These are phyloP conservation scores for Copromyces sp. DNA, from an alignment of 495 filamentous ascomycete species.

Conservation along the genomic window DNA sequence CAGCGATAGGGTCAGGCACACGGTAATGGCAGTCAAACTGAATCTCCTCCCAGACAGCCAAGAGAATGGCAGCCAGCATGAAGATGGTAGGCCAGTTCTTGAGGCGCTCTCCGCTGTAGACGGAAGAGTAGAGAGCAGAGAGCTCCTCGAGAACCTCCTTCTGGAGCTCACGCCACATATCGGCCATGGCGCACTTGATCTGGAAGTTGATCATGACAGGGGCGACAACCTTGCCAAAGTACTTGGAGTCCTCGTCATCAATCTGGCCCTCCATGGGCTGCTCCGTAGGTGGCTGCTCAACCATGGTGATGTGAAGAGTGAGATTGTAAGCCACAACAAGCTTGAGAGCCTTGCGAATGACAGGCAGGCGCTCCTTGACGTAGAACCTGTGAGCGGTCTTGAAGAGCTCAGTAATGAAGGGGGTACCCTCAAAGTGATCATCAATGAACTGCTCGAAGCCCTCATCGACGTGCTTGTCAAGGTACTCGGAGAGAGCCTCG, in stretches of 20 bases:
- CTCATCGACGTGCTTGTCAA: constrained; percentile 83
- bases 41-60: constrained; percentile 94
- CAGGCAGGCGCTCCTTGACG: constrained; percentile 65
- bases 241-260: constrained; percentile 64
- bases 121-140: constrained; percentile 77
- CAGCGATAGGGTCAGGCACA: constrained; percentile 66
- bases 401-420: constrained; percentile 84
- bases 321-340: constrained; percentile 88
- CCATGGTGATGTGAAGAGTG: constrained; percentile 82
- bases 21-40: constrained; percentile 95
- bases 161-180: constrained; percentile 92
- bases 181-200: constrained; percentile 86
- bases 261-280: constrained; percentile 70
- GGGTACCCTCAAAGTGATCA: constrained; percentile 86
- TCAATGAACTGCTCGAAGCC: constrained; percentile 88
- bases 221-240: constrained; percentile 75
- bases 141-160: constrained; percentile 91
- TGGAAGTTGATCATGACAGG: constrained; percentile 99
- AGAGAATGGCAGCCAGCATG: constrained; percentile 79
- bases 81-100: constrained; percentile 98
- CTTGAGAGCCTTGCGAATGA: constrained; percentile 86
- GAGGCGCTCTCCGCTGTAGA: constrained; percentile 85
- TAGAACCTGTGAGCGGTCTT: constrained; percentile 91
- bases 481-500: constrained; percentile 71
- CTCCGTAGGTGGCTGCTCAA: constrained; percentile 77